Conservation (phyloP, 129 eudicot species). For the Deinandra increscens region DNA sequence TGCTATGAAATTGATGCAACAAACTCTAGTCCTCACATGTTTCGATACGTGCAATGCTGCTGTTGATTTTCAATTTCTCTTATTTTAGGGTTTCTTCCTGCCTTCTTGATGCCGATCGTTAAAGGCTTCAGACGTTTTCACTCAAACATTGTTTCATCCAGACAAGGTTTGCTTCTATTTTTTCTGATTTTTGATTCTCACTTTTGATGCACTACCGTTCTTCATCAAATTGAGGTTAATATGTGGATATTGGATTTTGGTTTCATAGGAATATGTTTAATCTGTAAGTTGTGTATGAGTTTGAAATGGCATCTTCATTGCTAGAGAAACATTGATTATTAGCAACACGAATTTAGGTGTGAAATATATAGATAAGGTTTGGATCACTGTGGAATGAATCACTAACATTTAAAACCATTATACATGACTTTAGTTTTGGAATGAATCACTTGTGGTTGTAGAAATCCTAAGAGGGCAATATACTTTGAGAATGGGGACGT, state of each 20-base stretch:
- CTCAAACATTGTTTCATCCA: conserved; percentile 11
- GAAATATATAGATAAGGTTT: conserved; percentile 9
- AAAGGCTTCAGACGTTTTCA: conserved; percentile 32
- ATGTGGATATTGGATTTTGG: background rate
- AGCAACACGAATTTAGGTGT: background rate
- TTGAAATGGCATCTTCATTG: background rate
- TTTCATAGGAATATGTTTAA: background rate
- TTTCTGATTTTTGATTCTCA: background rate
- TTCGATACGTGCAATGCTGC: conserved; percentile 28
- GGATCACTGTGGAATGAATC: background rate
- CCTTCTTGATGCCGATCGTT: conserved; percentile 28
- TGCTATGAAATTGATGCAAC: background rate
- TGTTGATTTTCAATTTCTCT: conserved; percentile 9
- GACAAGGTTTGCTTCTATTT: conserved; percentile 22
- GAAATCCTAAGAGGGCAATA: background rate
- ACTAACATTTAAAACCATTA: background rate
- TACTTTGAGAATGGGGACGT: background rate
- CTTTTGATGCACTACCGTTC: background rate
- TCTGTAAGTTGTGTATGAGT: background rate
- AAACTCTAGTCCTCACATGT: background rate
- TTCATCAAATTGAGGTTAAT: background rate
- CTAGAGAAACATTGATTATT: background rate
- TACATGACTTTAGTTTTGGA: background rate
- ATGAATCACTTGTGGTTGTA: background rate
- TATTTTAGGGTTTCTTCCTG: conserved; percentile 1